Conservation (phyloP, 2,329 filamentous ascomycete genomes). For the Arthrobotrys iridis region DNA sequence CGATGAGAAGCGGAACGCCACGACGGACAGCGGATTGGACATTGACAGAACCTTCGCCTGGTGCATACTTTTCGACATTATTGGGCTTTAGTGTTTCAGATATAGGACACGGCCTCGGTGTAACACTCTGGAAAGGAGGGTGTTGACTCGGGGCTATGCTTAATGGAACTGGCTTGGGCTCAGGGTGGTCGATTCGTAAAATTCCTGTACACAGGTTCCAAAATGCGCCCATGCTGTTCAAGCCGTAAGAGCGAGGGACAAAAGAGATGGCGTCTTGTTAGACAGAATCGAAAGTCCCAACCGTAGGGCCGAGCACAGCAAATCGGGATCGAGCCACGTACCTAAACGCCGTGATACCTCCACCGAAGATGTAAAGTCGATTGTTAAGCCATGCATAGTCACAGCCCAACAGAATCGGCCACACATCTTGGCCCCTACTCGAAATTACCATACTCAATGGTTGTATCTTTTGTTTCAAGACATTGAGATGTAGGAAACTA, state of each 20-base stretch:
- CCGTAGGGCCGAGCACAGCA: too few relatives aligned
- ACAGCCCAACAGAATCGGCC: slow-evolving; percentile 24
- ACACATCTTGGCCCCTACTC: not conserved
- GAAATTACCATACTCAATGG: not conserved
- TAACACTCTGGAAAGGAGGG: not conserved
- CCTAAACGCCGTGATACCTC: slow-evolving; percentile 46
- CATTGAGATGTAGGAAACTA: slow-evolving; percentile 26
- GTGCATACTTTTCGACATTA: not conserved
- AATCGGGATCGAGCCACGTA: not conserved
- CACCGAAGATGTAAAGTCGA: slow-evolving; percentile 36
- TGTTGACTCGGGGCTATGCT: not conserved
- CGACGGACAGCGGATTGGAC: slow-evolving; percentile 26
- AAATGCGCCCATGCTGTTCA: slow-evolving; percentile 91
- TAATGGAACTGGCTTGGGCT: not conserved
- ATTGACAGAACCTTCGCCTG: not conserved
- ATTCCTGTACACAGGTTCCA: slow-evolving; percentile 73
- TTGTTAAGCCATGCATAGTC: slow-evolving; percentile 27
- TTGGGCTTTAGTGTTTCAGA: not conserved
- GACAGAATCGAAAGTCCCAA: too few relatives aligned
- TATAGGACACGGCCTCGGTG: not conserved
- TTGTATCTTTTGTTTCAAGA: not conserved
- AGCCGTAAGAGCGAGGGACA: too few relatives aligned
- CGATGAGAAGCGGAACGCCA: slow-evolving; percentile 70
- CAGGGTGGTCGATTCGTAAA: not conserved
- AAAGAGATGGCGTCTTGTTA: too few relatives aligned